A percentile compares a stretch with the other conserved stretches of the same genome.
Evolutionary conservation across 441 rosid genomes (phyloP).

Genomic region (Erodium moschatum): DNA sequence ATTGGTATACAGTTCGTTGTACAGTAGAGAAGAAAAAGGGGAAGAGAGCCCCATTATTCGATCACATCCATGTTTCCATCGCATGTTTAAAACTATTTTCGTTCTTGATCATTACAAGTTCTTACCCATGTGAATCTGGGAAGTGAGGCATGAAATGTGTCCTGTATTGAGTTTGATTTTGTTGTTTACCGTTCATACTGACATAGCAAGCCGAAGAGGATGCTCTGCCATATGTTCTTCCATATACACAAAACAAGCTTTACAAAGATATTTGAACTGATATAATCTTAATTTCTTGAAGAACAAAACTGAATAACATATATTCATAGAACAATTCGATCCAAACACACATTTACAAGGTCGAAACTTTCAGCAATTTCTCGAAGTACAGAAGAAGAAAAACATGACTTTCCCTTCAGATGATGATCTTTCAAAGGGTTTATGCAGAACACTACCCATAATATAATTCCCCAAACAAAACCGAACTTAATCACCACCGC

Average conservation of each 20-base stretch:
- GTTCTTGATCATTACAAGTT: neutral
- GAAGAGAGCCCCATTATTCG: constrained; percentile 4
- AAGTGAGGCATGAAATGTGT: neutral
- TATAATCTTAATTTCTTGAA: neutral
- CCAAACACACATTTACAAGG: neutral
- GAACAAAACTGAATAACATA: neutral
- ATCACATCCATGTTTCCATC: too few species aligned
- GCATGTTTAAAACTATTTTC: too few species aligned
- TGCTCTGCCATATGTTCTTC: too few species aligned
- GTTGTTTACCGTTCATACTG: too few species aligned
- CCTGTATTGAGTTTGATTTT: neutral
- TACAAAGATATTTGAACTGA: neutral
- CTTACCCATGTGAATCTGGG: neutral
- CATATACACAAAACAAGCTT: neutral
- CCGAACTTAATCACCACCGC: too few species aligned
- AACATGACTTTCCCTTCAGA: neutral
- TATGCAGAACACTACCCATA: neutral
- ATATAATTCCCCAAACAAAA: neutral
- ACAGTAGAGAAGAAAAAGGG: constrained; percentile 18
- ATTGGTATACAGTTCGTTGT: constrained; percentile 14
- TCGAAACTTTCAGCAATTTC: neutral
- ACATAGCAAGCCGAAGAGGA: too few species aligned
- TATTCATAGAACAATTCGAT: neutral
- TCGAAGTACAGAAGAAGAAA: neutral
- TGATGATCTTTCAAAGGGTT: neutral